Evolutionary conservation across 1,284 basidiomycete species (phyloP).

Genomic region (Thecaphora thlaspeos): DNA sequence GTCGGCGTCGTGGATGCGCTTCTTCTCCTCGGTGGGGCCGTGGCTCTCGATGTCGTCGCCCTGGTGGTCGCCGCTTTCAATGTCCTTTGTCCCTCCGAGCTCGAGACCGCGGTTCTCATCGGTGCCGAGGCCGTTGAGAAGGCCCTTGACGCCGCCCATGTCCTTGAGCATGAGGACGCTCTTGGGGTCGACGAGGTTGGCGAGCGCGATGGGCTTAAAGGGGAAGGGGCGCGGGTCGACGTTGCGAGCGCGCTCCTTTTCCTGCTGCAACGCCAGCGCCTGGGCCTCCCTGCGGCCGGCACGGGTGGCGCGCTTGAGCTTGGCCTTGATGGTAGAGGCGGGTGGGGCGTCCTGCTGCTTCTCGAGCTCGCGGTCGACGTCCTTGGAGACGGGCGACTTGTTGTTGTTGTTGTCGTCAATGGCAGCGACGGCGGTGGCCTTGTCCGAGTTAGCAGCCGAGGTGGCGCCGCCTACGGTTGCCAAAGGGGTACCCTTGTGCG

Average conservation of each 20-base stretch:
- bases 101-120: conserved; percentile 60
- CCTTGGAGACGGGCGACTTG: not conserved
- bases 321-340: conserved; percentile 24
- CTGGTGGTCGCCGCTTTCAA: conserved; percentile 9
- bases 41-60: conserved; percentile 19
- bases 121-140: conserved; percentile 76
- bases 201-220: conserved; percentile 71
- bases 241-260: conserved; percentile 35
- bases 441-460: not conserved
- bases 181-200: conserved; percentile 86
- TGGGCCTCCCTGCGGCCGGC: conserved; percentile 35
- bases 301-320: conserved; percentile 22
- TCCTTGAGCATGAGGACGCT: conserved; percentile 67
- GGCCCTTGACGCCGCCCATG: conserved; percentile 72
- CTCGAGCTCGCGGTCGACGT: no score
- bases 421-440: not conserved
- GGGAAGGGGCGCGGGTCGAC: conserved; percentile 51
- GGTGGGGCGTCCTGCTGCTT: conserved; percentile 7
- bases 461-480: not conserved
- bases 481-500: not conserved
- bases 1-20: conserved; percentile 13
- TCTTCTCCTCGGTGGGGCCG: conserved; percentile 4
- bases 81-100: conserved; percentile 29
- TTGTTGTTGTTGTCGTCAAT: conserved; percentile 1
- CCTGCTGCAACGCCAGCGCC: conserved; percentile 34